phyloP scores from a whole-genome alignment of 2,329 filamentous ascomycete species.

The Sporothrix pseudoabietina region DNA sequence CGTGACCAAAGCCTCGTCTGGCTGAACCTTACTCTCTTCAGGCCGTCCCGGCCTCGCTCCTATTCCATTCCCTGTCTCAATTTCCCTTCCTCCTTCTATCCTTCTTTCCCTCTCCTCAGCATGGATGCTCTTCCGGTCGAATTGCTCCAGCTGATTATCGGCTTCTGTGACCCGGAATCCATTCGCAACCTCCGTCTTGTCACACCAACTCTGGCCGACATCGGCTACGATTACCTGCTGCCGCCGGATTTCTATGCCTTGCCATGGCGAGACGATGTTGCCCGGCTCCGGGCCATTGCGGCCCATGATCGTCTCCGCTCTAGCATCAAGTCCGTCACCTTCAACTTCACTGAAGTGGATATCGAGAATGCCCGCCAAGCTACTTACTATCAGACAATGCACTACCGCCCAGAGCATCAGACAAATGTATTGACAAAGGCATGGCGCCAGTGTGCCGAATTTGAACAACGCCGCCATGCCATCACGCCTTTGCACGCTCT shows the following conservation, averaged over 20 bases:
- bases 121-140: conserved; percentile 40
- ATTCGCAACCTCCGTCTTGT: conserved; percentile 48
- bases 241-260: conserved; percentile 47
- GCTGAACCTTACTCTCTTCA: background rate
- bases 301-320: conserved; percentile 47
- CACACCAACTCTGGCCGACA: conserved; percentile 44
- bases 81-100: background rate
- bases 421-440: conserved; percentile 33
- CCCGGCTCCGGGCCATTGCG: conserved; percentile 50
- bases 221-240: conserved; percentile 50
- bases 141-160: conserved; percentile 47
- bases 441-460: conserved; percentile 39
- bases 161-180: conserved; percentile 45
- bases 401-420: conserved; percentile 44
- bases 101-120: conserved; percentile 10
- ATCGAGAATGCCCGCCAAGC: conserved; percentile 46
- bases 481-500: conserved; percentile 45
- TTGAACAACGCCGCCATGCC: conserved; percentile 41
- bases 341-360: conserved; percentile 51
- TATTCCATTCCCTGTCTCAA: background rate
- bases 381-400: conserved; percentile 44
- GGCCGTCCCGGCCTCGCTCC: background rate
- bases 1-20: conserved; percentile 25
- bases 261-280: conserved; percentile 51
- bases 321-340: conserved; percentile 48